Percentiles rank a stretch among this genome's conserved stretches.
Conservation (phyloP, 2,329 filamentous ascomycete species). For the Nannizzia gypsea region DNA sequence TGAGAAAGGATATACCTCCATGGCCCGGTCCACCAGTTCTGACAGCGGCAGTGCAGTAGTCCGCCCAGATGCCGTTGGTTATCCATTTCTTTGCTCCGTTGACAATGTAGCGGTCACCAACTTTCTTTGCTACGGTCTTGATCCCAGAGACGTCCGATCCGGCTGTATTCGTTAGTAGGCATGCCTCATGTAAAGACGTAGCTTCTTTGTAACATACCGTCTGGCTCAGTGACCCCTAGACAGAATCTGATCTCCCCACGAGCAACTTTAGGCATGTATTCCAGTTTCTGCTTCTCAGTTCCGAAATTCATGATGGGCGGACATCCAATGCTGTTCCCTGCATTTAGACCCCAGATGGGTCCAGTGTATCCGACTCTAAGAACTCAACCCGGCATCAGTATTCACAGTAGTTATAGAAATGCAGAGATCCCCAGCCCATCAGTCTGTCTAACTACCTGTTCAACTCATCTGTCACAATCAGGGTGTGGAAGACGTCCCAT, state of each 20-base stretch:
- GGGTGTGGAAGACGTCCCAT: conserved; percentile 46
- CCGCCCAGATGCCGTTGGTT: conserved; percentile 49
- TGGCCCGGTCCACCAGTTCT: conserved; percentile 46
- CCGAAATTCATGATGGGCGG: conserved; percentile 55
- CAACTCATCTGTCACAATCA: conserved; percentile 46
- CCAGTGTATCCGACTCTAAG: conserved; percentile 46
- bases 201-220: conserved; percentile 35
- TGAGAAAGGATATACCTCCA: conserved; percentile 45
- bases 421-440: too few species aligned
- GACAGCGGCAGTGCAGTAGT: conserved; percentile 52
- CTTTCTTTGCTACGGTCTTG: conserved; percentile 45
- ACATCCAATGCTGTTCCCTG: conserved; percentile 50
- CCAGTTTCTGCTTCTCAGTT: conserved; percentile 45
- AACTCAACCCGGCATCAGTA: neutral
- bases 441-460: conserved; percentile 6
- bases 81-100: conserved; percentile 60
- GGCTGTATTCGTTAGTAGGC: conserved; percentile 23
- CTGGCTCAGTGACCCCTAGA: conserved; percentile 54
- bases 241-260: conserved; percentile 50
- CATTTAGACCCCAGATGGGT: conserved; percentile 46
- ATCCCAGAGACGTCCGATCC: conserved; percentile 55
- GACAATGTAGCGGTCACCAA: conserved; percentile 47
- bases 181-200: neutral
- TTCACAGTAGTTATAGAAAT: neutral
- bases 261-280: conserved; percentile 50